Evolutionary conservation across 2,329 filamentous ascomycete species (phyloP), one percentile per base, ranked within the genome.

Genomic region (Leptographium galeiforme): DNA sequence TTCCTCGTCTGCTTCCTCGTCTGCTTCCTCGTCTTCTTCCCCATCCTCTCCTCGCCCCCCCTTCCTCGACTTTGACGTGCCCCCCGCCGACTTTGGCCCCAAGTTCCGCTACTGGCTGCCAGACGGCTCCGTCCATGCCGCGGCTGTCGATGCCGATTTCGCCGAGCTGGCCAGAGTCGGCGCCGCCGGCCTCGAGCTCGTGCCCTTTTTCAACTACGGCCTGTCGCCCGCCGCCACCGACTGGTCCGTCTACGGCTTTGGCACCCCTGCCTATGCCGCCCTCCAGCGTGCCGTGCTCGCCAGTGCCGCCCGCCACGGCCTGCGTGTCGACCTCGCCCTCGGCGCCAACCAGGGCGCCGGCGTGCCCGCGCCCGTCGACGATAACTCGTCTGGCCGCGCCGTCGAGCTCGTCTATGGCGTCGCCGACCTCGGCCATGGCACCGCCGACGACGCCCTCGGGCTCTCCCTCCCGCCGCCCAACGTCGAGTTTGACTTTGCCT

Each of bases 241-340:
- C 55, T 66, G 65, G 65, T 57, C 56, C 6, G 57, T 66, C 32
- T 72, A 72, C 56, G 70, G 70, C 34, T 73, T 69, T 62, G 70
- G 69, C 30, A 67, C 61, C 4, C 57, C 64, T 13, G 57, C 61
- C 1, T 65, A 58, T 49, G 59, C 57, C 18, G 53, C 57, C 6
- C 12, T 64, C 1, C 52, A 61, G 11, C 13, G 43, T 16, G 54
- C 55, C 2, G 58, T 58, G 1, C 47, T 62, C 34, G 53, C 57
- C 10, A 41, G 55, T 13, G 52, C 53, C 34, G 56, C 48, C 8
- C 49, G 55, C 16, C 33, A 56, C 14, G 56, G 47, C 10, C 32
- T 62, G 16, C 41, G 54, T 4, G 53, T 63, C 25, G 61, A 63
- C 49, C 58, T 63, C 39, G 56, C 60, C 8, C 44, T 63, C 8